Conservation (phyloP, 1,284 basidiomycete species). For the Neonothopanus nambi region DNA sequence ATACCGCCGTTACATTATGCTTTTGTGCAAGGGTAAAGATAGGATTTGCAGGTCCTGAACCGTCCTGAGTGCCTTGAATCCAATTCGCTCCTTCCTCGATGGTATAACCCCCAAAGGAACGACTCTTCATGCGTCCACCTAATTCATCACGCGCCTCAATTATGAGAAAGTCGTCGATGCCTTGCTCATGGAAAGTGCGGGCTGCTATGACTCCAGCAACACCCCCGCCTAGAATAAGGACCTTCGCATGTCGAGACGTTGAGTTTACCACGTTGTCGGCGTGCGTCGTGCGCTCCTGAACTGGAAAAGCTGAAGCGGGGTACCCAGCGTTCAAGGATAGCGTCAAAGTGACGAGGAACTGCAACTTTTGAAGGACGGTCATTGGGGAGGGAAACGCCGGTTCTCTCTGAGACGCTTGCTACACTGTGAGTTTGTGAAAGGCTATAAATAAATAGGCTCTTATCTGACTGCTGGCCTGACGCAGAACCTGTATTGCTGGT, state of each 20-base stretch:
- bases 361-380: too few relatives aligned
- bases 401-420: too few relatives aligned
- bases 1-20: slow-evolving; percentile 48
- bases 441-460: too few relatives aligned
- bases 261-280: too few relatives aligned
- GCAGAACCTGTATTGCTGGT: too few relatives aligned
- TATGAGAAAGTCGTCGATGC: slow-evolving; percentile 55
- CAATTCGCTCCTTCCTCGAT: slow-evolving; percentile 71
- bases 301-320: too few relatives aligned
- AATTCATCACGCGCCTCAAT: slow-evolving; percentile 62
- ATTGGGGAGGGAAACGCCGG: too few relatives aligned
- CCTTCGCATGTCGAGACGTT: slow-evolving; percentile 15
- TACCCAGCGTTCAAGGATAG: too few relatives aligned
- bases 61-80: slow-evolving; percentile 65
- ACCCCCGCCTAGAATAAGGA: slow-evolving; percentile 55
- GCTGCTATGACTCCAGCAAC: slow-evolving; percentile 69
- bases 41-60: slow-evolving; percentile 55
- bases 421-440: too few relatives aligned
- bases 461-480: too few relatives aligned
- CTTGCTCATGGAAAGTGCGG: slow-evolving; percentile 54
- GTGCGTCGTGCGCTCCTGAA: too few relatives aligned
- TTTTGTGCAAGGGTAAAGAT: slow-evolving; percentile 61
- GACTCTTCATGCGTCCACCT: slow-evolving; percentile 60
- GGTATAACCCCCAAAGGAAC: slow-evolving; percentile 44
- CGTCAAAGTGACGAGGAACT: too few relatives aligned